Conservation (phyloP, 441 rosid species). For the Euphorbia schlechtendalii region DNA sequence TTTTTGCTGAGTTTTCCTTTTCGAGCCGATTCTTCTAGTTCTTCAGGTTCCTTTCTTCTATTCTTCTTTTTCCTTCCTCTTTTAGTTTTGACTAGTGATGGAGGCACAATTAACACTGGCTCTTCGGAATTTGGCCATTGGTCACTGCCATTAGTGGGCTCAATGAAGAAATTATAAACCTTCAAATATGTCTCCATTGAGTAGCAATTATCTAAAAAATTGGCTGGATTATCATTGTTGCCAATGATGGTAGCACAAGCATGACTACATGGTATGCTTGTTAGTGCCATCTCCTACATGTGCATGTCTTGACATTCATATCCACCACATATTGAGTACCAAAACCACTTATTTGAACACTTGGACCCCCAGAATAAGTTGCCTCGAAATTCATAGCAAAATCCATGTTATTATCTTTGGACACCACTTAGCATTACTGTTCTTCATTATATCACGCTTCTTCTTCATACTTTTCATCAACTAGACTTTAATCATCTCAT, state of each 20-base stretch:
- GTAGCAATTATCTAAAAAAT: background rate
- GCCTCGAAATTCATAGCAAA: background rate
- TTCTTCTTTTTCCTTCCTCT: background rate
- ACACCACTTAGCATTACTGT: background rate
- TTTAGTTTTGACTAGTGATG: background rate
- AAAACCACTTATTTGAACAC: background rate
- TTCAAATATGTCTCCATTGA: background rate
- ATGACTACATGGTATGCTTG: background rate
- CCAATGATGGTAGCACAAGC: background rate
- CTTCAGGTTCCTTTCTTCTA: background rate
- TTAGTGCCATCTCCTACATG: slow-evolving; percentile 1
- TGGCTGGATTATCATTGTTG: background rate
- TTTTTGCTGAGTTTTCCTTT: background rate
- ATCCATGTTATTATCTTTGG: background rate
- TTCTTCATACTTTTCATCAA: background rate
- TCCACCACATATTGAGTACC: background rate
- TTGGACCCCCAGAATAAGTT: background rate
- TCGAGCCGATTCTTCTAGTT: background rate
- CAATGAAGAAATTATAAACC: background rate
- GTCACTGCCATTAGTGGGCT: background rate
- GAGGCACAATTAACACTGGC: background rate
- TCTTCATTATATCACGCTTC: background rate
- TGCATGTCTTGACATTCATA: background rate
- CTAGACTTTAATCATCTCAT: background rate
- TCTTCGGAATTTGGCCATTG: background rate